Percentiles rank a stretch among this genome's conserved stretches.
Conservation (phyloP, 2,329 filamentous ascomycete genomes). For the Hymenoscyphus albidus region DNA sequence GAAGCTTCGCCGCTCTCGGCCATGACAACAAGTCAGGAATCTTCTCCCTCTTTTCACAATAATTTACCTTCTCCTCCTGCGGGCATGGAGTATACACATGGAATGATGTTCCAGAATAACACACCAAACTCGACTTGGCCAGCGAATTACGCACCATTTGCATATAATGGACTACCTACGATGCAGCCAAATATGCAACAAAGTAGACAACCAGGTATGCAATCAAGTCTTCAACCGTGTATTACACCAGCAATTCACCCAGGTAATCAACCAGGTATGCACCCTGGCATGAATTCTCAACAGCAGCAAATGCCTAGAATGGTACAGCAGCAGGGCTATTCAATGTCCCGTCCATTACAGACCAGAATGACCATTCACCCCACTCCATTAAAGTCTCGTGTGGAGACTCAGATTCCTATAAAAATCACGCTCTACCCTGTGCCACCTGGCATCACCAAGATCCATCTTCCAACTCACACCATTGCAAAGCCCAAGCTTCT, state of each 20-base stretch:
- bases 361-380: constrained; percentile 57
- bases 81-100: constrained; percentile 39
- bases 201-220: constrained; percentile 9
- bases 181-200: constrained; percentile 13
- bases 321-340: constrained; percentile 23
- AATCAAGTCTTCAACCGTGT: constrained; percentile 1
- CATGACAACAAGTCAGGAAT: constrained; percentile 49
- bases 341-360: constrained; percentile 29
- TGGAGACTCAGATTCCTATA: constrained; percentile 94
- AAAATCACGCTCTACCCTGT: constrained; percentile 73
- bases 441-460: constrained; percentile 69
- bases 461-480: constrained; percentile 84
- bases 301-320: constrained; percentile 22
- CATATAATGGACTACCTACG: constrained; percentile 12
- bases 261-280: constrained; percentile 8
- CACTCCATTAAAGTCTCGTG: constrained; percentile 77
- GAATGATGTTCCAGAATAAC: constrained; percentile 28
- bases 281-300: constrained; percentile 16
- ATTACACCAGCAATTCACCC: constrained; percentile 7
- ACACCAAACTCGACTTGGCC: constrained; percentile 37
- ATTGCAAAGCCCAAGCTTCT: constrained; percentile 93
- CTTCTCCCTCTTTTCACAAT: constrained; percentile 48
- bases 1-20: constrained; percentile 54
- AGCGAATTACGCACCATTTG: constrained; percentile 23
- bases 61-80: constrained; percentile 47